Conservation (phyloP, 2,329 filamentous ascomycete species). For the Sclerotinia borealis region DNA sequence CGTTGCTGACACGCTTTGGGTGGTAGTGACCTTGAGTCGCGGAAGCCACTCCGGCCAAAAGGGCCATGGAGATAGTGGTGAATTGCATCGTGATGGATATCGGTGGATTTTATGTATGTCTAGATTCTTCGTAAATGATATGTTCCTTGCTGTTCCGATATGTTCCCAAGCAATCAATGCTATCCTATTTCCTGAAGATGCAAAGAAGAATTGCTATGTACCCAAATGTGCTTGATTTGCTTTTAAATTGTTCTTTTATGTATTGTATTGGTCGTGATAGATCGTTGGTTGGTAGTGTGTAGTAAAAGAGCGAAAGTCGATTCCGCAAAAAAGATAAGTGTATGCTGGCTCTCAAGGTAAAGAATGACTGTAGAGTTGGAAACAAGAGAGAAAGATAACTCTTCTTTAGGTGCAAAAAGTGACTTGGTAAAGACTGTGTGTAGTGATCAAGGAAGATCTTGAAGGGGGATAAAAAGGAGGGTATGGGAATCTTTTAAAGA, state of each 20-base stretch:
- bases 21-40: conserved; percentile 28
- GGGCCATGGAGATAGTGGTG: conserved; percentile 25
- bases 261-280: not conserved
- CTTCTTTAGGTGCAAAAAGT: conserved; percentile 8
- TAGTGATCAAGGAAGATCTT: conserved; percentile 12
- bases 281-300: no score
- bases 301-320: conserved; percentile 32
- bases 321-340: conserved; percentile 24
- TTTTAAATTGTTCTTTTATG: not conserved
- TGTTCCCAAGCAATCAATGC: conserved; percentile 27
- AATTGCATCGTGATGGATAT: conserved; percentile 28
- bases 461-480: not conserved
- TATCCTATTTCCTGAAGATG: conserved; percentile 6
- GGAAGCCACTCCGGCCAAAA: conserved; percentile 33
- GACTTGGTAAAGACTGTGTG: conserved; percentile 14
- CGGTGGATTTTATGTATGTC: conserved; percentile 11
- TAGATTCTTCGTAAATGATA: conserved; percentile 12
- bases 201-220: conserved; percentile 2
- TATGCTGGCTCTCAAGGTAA: conserved; percentile 21
- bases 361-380: conserved; percentile 31
- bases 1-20: conserved; percentile 25
- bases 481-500: conserved; percentile 1
- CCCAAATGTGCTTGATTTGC: not conserved
- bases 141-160: conserved; percentile 12
- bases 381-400: conserved; percentile 23